Evolutionary conservation across 202 grass and related monocot species (phyloP).

Genomic region (Setaria viridis): DNA sequence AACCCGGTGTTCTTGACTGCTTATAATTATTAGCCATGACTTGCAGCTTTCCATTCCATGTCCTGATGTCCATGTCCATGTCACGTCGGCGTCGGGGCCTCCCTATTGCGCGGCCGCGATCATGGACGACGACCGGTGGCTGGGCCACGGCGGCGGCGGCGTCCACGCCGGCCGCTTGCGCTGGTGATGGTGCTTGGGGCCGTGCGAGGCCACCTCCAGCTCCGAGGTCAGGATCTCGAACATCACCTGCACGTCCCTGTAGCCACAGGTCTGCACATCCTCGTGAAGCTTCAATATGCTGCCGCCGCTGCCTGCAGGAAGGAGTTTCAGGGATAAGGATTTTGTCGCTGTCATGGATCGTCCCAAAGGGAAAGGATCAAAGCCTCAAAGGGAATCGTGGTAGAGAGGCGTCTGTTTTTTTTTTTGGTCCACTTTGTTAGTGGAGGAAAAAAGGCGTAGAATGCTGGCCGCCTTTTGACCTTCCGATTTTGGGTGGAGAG

Average conservation of each 20-base stretch:
- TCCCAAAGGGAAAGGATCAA: conserved; percentile 20
- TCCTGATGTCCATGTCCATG: not conserved
- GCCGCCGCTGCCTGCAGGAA: conserved; percentile 64
- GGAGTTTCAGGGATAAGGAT: conserved; percentile 50
- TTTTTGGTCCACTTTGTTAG: conserved; percentile 16
- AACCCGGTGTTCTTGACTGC: conserved; percentile 27
- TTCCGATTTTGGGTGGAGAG: not conserved
- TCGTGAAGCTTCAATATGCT: conserved; percentile 85
- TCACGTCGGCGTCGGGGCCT: not conserved
- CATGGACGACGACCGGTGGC: conserved; percentile 50
- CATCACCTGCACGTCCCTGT: conserved; percentile 93
- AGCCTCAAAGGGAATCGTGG: not conserved
- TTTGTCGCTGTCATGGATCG: conserved; percentile 46
- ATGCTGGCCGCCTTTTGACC: conserved; percentile 38
- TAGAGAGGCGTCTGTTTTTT: not conserved
- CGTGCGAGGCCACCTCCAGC: conserved; percentile 53
- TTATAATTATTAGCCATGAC: conserved; percentile 46
- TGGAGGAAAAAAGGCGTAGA: conserved; percentile 34
- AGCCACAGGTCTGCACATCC: conserved; percentile 91
- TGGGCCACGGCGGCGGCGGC: conserved; percentile 43
- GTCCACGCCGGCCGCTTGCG: conserved; percentile 44
- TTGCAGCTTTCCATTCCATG: conserved; percentile 12
- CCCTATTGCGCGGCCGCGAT: conserved; percentile 62
- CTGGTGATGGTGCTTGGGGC: conserved; percentile 16
- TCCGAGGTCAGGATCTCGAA: conserved; percentile 90